Evolutionary conservation across 805 yeast genomes (phyloP).

Genomic region (Metschnikowia anglica): DNA sequence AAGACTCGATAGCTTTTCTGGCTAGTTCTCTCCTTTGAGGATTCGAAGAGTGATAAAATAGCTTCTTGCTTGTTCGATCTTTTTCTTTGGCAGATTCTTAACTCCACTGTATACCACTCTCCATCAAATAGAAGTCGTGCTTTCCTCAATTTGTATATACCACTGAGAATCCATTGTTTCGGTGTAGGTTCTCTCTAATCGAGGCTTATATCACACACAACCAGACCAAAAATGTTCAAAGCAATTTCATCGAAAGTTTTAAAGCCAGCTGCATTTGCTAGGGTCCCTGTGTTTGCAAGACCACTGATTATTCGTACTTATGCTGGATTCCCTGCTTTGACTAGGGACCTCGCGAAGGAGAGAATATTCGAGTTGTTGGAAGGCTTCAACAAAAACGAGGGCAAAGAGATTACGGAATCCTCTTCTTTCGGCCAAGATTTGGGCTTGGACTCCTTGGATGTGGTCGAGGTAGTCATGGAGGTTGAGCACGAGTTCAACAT

Average conservation of each 20-base stretch:
- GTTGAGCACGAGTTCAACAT: slow-evolving; percentile 49
- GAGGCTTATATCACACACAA: background rate
- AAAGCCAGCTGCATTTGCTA: slow-evolving; percentile 12
- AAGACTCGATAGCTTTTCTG: too few relatives aligned
- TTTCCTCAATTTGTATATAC: background rate
- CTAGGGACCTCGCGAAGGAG: slow-evolving; percentile 60
- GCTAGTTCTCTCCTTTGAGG: too few relatives aligned
- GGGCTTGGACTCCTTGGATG: slow-evolving; percentile 49
- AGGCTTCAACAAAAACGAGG: slow-evolving; percentile 57
- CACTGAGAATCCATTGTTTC: slow-evolving; percentile 5
- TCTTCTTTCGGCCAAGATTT: slow-evolving; percentile 40
- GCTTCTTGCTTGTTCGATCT: too few relatives aligned
- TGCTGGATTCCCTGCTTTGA: slow-evolving; percentile 59
- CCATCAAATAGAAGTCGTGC: slow-evolving; percentile 4
- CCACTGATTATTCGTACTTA: slow-evolving; percentile 35
- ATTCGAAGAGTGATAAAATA: too few relatives aligned
- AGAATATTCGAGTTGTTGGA: slow-evolving; percentile 64
- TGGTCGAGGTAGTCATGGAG: slow-evolving; percentile 48
- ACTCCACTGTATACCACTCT: too few relatives aligned
- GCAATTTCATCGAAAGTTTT: slow-evolving; percentile 27
- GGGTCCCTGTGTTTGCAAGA: slow-evolving; percentile 19
- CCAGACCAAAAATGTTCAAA: slow-evolving; percentile 31
- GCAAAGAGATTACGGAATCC: slow-evolving; percentile 38
- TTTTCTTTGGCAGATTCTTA: too few relatives aligned
- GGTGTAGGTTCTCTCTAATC: background rate